Evolutionary conservation across 306 rosid genomes (phyloP).

Genomic region (Cucurbita argyrosperma): DNA sequence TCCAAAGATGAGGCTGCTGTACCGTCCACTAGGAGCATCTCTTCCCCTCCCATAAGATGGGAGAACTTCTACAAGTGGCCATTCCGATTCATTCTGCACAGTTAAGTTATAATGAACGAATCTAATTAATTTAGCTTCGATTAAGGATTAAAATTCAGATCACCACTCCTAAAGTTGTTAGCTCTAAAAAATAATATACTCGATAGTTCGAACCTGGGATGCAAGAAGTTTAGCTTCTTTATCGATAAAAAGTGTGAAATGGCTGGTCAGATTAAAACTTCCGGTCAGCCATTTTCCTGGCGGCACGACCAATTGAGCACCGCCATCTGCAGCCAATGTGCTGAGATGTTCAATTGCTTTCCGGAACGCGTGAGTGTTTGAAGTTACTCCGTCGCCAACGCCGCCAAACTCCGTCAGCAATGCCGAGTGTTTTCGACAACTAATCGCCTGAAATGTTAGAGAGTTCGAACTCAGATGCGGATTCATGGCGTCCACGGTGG

Average conservation of each 20-base stretch:
- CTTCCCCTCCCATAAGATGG: constrained; percentile 70
- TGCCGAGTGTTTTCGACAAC: constrained; percentile 53
- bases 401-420: constrained; percentile 57
- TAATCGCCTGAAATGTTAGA: constrained; percentile 20
- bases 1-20: constrained; percentile 52
- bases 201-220: constrained; percentile 37
- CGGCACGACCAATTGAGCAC: constrained; percentile 63
- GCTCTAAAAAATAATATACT: too few species aligned
- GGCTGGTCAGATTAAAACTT: constrained; percentile 79
- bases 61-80: constrained; percentile 26
- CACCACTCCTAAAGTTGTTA: too few species aligned
- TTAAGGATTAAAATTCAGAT: too few species aligned
- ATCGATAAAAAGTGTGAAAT: constrained; percentile 67
- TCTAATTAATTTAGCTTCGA: too few species aligned
- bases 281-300: constrained; percentile 89
- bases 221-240: constrained; percentile 70
- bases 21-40: constrained; percentile 45
- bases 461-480: too few species aligned
- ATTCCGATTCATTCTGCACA: constrained; percentile 42
- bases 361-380: constrained; percentile 53
- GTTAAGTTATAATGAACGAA: background rate
- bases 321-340: constrained; percentile 37
- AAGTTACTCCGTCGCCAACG: constrained; percentile 65
- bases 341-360: constrained; percentile 46
- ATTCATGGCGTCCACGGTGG: background rate